Evolutionary conservation across 169 alveolate genomes (phyloP), one percentile per base, ranked within the genome.

Genomic region (Neospora caninum): DNA sequence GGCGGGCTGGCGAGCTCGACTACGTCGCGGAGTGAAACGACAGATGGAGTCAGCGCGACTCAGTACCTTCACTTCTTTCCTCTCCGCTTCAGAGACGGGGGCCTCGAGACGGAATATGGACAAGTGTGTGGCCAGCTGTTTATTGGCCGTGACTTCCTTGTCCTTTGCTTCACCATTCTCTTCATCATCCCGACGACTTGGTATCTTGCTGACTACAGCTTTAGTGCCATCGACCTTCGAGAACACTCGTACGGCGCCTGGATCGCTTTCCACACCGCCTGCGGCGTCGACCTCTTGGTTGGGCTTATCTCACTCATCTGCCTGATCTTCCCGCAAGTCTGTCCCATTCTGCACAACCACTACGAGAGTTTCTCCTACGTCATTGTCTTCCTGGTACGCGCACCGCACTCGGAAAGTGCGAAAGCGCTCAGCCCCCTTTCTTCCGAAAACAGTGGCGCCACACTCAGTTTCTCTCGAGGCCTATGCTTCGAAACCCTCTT

Each of bases 121-220:
- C 78, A 58, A 18, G 42, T 91, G 0, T 91, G 93, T 34, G 73
- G 93, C 31, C 93, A 91, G 34, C 88, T 91, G n/a, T 91, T 91
- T 78, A 73, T 91, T 29, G 93, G 93, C 27, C 27, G 93, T 9
- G 67, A 58, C 27, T 91, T 67, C 88, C 88, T 91, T n/a, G 93
- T 91, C 27, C 88, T 91, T 25, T 0, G 10, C 36, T 29, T 49
- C 45, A 39, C 54, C 43, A 70, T 45, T 9, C 41, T 91, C 93
- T 7, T 91, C 41, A 78, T 91, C 64, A 91, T 91, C 64, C 93
- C 93, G 6, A 42, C 70, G 22, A 7, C 80, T 9, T 91, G 93
- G 93, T 42, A 36, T 16, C 93, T 91, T 2, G 93, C 58, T 38
- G 20, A 87, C 53, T 34, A 49, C 87, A 69, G 93, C 67, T 91